These are phyloP conservation scores for Drechslerella coelobrocha DNA, from an alignment of 2,329 filamentous ascomycete genomes.

Conservation along the genomic window DNA sequence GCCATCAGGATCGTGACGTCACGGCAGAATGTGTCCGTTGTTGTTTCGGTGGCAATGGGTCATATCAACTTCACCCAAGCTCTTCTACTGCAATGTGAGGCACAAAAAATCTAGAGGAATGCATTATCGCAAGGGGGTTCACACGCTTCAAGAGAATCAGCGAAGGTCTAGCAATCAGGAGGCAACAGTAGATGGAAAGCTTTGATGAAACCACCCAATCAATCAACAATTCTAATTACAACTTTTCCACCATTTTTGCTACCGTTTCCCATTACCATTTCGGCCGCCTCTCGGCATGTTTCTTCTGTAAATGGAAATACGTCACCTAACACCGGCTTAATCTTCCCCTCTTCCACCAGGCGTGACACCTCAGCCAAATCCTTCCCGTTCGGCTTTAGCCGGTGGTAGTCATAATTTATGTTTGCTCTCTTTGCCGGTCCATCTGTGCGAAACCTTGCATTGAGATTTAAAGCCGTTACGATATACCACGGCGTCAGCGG, in stretches of 20 bases:
- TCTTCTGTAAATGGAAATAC: slow-evolving; percentile 27
- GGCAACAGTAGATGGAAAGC: too few species aligned
- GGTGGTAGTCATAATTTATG: slow-evolving; percentile 23
- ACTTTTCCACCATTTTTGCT: slow-evolving; percentile 41
- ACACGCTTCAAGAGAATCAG: too few species aligned
- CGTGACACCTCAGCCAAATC: slow-evolving; percentile 24
- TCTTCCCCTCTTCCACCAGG: slow-evolving; percentile 39
- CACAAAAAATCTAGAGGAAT: too few species aligned
- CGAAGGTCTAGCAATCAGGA: too few species aligned
- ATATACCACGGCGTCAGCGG: slow-evolving; percentile 34
- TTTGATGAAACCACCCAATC: too few species aligned
- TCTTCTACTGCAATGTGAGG: too few species aligned
- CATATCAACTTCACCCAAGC: too few species aligned
- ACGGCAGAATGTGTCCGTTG: too few species aligned
- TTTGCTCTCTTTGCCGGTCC: slow-evolving; percentile 24
- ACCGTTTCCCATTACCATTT: slow-evolving; percentile 37
- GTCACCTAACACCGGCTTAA: slow-evolving; percentile 41
- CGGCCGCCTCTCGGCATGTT: slow-evolving; percentile 32
- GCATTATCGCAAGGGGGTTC: too few species aligned
- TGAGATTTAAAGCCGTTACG: slow-evolving; percentile 17
- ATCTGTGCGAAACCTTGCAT: slow-evolving; percentile 19
- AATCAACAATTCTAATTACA: slow-evolving; percentile 29
- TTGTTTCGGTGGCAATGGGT: too few species aligned
- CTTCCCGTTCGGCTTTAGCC: slow-evolving; percentile 28
- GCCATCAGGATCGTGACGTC: too few species aligned